phyloP scores from a whole-genome alignment of 2,329 filamentous ascomycete genomes.

The Botrytis cinerea region DNA sequence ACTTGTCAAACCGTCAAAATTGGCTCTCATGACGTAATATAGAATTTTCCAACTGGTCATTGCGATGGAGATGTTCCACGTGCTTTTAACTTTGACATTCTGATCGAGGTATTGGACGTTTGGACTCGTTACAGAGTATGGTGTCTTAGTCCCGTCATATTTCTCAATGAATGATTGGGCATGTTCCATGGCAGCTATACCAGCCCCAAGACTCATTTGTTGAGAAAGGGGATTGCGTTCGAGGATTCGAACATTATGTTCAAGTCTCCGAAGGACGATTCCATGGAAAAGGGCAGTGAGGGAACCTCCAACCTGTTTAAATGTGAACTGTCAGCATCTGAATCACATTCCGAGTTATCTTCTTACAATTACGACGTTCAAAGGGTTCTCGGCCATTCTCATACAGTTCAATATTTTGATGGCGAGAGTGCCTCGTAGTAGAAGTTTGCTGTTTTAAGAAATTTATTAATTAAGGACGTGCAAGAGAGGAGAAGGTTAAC shows the following conservation, averaged over 20 bases:
- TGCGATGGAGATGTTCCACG: not conserved
- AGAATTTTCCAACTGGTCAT: constrained; percentile 29
- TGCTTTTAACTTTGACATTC: constrained; percentile 2
- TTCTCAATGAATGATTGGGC: not conserved
- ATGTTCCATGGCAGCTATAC: constrained; percentile 15
- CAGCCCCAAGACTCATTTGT: constrained; percentile 1
- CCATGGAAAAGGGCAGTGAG: constrained; percentile 4
- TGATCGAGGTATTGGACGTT: constrained; percentile 7
- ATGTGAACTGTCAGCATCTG: not conserved
- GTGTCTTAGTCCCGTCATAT: not conserved
- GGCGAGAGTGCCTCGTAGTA: not conserved
- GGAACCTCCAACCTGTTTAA: not conserved
- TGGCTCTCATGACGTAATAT: constrained; percentile 30
- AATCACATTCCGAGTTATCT: not conserved
- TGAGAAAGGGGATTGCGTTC: not conserved
- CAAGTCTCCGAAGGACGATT: not conserved
- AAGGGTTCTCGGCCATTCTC: not conserved
- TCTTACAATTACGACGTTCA: not conserved
- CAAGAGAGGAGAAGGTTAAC: not conserved
- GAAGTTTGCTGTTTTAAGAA: no score
- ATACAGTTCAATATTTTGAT: not conserved
- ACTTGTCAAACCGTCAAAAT: constrained; percentile 32
- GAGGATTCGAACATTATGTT: not conserved
- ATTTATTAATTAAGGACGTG: no score
- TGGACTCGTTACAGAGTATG: not conserved